phyloP scores from a whole-genome alignment of 202 grass and related monocot species.

The Schoenoplectus triqueter region DNA sequence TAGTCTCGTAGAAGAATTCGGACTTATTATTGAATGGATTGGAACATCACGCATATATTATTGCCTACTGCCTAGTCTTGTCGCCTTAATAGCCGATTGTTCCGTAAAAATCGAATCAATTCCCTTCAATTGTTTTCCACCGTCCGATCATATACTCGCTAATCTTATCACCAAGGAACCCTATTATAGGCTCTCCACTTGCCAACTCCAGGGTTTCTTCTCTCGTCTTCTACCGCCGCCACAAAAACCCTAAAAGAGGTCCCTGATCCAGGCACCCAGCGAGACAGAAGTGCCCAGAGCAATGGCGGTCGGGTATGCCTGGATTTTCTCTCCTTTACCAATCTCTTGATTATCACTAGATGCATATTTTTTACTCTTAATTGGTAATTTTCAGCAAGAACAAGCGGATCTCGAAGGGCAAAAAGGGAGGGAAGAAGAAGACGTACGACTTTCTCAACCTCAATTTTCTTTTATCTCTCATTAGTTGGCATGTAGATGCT shows the following conservation, averaged over 20 bases:
- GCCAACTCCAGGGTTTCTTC: neutral
- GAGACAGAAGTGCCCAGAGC: neutral
- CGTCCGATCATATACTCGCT: neutral
- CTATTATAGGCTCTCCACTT: neutral
- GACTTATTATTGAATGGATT: too few relatives aligned
- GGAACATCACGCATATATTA: too few relatives aligned
- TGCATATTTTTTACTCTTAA: slow-evolving; percentile 1
- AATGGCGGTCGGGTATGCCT: slow-evolving; percentile 36
- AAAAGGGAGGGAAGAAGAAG: slow-evolving; percentile 91
- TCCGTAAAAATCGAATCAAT: neutral
- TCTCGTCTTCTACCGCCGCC: slow-evolving; percentile 18
- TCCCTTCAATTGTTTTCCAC: neutral
- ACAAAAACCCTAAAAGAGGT: slow-evolving; percentile 28
- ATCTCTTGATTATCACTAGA: neutral
- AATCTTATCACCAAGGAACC: neutral
- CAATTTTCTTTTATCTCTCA: neutral
- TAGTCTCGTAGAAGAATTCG: too few relatives aligned
- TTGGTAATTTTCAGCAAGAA: slow-evolving; percentile 66
- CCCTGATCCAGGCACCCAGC: neutral
- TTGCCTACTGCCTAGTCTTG: too few relatives aligned
- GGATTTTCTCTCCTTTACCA: neutral
- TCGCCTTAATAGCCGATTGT: too few relatives aligned
- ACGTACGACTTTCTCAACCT: slow-evolving; percentile 24
- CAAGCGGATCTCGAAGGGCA: slow-evolving; percentile 39
- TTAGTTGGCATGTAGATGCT: neutral